Evolutionary conservation across 768 basidiomycete species (phyloP).

Genomic region (Lentinula sp.): DNA sequence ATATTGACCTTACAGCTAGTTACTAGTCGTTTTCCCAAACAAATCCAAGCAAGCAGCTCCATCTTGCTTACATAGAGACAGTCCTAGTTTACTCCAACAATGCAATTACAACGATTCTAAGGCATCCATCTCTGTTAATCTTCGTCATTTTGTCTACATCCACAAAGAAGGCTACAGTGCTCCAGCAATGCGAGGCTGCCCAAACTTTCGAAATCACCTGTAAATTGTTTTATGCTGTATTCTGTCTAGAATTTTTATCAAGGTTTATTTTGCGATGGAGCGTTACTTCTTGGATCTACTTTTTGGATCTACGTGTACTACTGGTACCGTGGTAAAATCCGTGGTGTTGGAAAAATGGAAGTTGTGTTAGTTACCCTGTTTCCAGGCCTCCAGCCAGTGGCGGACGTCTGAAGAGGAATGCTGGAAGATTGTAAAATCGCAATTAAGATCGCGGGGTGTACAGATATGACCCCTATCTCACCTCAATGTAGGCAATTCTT

Average conservation of each 20-base stretch:
- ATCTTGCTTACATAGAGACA: too few species aligned
- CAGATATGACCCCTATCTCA: background rate
- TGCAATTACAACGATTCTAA: too few species aligned
- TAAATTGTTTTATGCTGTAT: background rate
- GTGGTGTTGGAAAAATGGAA: background rate
- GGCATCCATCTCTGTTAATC: too few species aligned
- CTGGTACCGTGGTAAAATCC: background rate
- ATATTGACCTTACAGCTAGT: too few species aligned
- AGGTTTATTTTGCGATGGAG: background rate
- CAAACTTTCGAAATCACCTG: too few species aligned
- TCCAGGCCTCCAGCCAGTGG: slow-evolving; percentile 2
- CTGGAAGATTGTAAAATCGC: background rate
- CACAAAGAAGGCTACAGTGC: too few species aligned
- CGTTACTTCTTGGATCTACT: background rate
- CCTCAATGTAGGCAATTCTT: slow-evolving; percentile 5
- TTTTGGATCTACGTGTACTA: background rate
- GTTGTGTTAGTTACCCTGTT: background rate
- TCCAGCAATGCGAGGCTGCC: too few species aligned
- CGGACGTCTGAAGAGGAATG: slow-evolving; percentile 3
- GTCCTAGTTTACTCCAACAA: too few species aligned
- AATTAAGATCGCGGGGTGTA: background rate
- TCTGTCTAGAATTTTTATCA: background rate
- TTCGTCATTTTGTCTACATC: too few species aligned
- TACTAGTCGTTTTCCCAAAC: too few species aligned
- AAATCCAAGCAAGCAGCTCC: too few species aligned